Evolutionary conservation across 2,329 filamentous ascomycete genomes (phyloP).

Genomic region (Pestalotiopsis fici): DNA sequence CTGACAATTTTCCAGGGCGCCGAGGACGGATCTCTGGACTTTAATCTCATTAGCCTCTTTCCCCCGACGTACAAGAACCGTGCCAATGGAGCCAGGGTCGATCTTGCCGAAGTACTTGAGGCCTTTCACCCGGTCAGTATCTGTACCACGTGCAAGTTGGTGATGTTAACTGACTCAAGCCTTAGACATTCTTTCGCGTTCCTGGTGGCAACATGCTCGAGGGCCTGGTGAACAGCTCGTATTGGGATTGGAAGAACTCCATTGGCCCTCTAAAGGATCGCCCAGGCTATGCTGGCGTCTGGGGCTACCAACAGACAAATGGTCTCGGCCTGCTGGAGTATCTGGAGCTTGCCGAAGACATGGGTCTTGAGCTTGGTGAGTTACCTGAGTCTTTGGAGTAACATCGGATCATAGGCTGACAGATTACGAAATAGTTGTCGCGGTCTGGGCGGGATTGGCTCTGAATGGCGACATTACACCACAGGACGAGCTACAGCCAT

Average conservation of each 20-base stretch:
- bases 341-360: conserved; percentile 60
- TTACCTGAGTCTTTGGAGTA: neutral
- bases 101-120: conserved; percentile 54
- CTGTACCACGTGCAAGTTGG: too few relatives aligned
- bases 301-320: conserved; percentile 63
- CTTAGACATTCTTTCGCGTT: conserved; percentile 59
- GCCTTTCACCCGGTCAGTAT: conserved; percentile 47
- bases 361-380: conserved; percentile 54
- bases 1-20: conserved; percentile 26
- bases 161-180: conserved; percentile 4
- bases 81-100: conserved; percentile 57
- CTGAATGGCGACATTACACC: conserved; percentile 54
- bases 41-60: conserved; percentile 61
- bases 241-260: conserved; percentile 55
- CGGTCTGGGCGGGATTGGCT: conserved; percentile 57
- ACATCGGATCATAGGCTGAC: neutral
- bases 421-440: conserved; percentile 42
- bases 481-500: conserved; percentile 51
- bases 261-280: conserved; percentile 55
- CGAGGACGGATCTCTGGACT: conserved; percentile 47
- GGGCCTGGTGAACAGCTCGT: conserved; percentile 40
- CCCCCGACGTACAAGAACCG: conserved; percentile 60
- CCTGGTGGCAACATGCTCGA: conserved; percentile 67
- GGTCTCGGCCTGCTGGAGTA: conserved; percentile 66
- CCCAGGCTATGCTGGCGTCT: conserved; percentile 57